phyloP scores from a whole-genome alignment of 768 basidiomycete species.

The Leccinum incarnatum region DNA sequence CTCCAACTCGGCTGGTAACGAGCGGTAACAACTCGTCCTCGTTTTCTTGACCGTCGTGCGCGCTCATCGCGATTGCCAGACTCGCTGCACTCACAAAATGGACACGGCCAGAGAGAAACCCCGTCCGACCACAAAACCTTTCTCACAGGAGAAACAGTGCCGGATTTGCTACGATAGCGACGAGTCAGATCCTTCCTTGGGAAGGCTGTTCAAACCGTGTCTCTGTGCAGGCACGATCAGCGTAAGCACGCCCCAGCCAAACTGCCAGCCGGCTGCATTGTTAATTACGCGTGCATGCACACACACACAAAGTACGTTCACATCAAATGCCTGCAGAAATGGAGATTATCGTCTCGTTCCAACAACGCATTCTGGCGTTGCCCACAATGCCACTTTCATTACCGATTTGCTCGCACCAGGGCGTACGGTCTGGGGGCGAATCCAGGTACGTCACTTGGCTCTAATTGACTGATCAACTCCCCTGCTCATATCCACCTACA shows the following conservation, averaged over 20 bases:
- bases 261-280: slow-evolving; percentile 7
- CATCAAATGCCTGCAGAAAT: slow-evolving; percentile 71
- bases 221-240: slow-evolving; percentile 74
- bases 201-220: slow-evolving; percentile 75
- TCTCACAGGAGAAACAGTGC: slow-evolving; percentile 62
- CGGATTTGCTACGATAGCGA: slow-evolving; percentile 79
- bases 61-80: not conserved
- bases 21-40: slow-evolving; percentile 3
- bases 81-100: slow-evolving; percentile 5
- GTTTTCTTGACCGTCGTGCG: not conserved
- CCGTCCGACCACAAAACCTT: not conserved
- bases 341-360: slow-evolving; percentile 65
- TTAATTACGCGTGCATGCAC: slow-evolving; percentile 20
- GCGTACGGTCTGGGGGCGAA: slow-evolving; percentile 76
- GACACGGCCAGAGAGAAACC: slow-evolving; percentile 16
- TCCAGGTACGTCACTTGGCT: slow-evolving; percentile 45
- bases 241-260: slow-evolving; percentile 32
- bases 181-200: slow-evolving; percentile 57
- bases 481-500: slow-evolving; percentile 30
- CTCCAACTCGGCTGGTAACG: not conserved
- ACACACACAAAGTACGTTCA: slow-evolving; percentile 61
- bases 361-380: slow-evolving; percentile 73
- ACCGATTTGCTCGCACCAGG: slow-evolving; percentile 71
- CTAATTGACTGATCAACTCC: slow-evolving; percentile 2
- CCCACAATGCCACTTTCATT: slow-evolving; percentile 76